Evolutionary conservation across 2,329 filamentous ascomycete genomes (phyloP), one percentile per base, ranked within the genome.

Genomic region (Helotiales sp.): DNA sequence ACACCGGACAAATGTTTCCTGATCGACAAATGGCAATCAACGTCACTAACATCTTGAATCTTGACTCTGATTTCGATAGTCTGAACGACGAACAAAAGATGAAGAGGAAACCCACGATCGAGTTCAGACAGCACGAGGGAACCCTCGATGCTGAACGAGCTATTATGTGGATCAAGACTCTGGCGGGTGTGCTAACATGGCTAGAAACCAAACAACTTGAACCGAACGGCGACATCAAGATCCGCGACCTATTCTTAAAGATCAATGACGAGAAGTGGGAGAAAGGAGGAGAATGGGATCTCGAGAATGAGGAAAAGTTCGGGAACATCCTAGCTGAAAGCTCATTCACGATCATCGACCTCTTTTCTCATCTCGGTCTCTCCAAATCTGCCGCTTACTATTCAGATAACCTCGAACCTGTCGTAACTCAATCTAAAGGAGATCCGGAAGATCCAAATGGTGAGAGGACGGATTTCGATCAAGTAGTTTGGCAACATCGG

Each of bases 51-150:
- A 40, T 36, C 24, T 47, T 27, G 13, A 49, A 49, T 17, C 27
- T 38, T 17, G 24, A 19, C 12, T 22, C 24, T 17, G n/a, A 33
- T 5, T 5, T n/a, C 5, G 42, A 36, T 17, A 13, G 25, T 2
- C 3, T n/a, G 2, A 6, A 12, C 5, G 22, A 30, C 15, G 3
- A 42, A 27, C 10, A 19, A 1, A 1, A 5, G 2, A 0, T 7
- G 1, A 17, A 15, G 15, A 24, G 19, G 9, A 54, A 59, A 12
- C 52, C 54, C 2, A 67, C 65, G 7, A 54, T 70, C 7, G 68
- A 70, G 47, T 70, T 68, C 51, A 56, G 67, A 6, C 58, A 66
- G n/a, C 66, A 69, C 48, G 61, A 57, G 7, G 66, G 66, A 1
- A 62, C 57, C 0, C 44, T 69, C 1, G 65, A 66, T 42, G 34